Percentiles rank a stretch among this genome's conserved stretches.
phyloP scores from a whole-genome alignment of 495 filamentous ascomycete species.

The Apiosordaria backusii region DNA sequence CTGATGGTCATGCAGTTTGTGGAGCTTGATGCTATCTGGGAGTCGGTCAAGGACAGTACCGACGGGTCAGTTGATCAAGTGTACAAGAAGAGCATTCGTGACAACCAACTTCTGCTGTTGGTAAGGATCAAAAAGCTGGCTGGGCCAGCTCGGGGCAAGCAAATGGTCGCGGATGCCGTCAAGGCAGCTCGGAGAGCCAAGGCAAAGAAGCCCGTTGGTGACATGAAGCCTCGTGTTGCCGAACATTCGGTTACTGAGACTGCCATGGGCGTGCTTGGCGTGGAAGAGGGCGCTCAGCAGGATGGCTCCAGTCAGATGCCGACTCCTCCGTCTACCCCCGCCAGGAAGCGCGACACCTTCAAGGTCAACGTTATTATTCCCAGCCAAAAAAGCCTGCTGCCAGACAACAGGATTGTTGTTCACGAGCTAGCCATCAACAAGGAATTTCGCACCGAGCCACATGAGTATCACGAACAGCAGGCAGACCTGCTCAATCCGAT shows the following conservation, averaged over 20 bases:
- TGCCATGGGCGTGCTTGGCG: constrained; percentile 37
- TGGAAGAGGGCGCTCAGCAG: constrained; percentile 30
- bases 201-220: constrained; percentile 65
- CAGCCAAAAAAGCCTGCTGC: constrained; percentile 53
- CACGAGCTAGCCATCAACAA: constrained; percentile 92
- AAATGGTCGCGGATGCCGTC: constrained; percentile 77
- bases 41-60: constrained; percentile 87
- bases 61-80: constrained; percentile 82
- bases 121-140: constrained; percentile 86
- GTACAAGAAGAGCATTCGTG: constrained; percentile 86
- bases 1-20: constrained; percentile 96
- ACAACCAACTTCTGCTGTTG: constrained; percentile 87
- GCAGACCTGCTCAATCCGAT: constrained; percentile 57
- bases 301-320: constrained; percentile 37
- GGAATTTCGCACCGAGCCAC: constrained; percentile 59
- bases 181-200: constrained; percentile 71
- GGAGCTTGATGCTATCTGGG: constrained; percentile 92
- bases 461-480: constrained; percentile 50
- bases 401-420: constrained; percentile 78
- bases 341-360: constrained; percentile 33
- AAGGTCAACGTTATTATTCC: constrained; percentile 41
- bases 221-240: constrained; percentile 63
- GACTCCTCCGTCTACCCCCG: constrained; percentile 43
- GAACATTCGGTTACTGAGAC: constrained; percentile 41
- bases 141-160: constrained; percentile 75